Evolutionary conservation across 2,329 filamentous ascomycete genomes (phyloP).

Genomic region (Phialophora expanda): DNA sequence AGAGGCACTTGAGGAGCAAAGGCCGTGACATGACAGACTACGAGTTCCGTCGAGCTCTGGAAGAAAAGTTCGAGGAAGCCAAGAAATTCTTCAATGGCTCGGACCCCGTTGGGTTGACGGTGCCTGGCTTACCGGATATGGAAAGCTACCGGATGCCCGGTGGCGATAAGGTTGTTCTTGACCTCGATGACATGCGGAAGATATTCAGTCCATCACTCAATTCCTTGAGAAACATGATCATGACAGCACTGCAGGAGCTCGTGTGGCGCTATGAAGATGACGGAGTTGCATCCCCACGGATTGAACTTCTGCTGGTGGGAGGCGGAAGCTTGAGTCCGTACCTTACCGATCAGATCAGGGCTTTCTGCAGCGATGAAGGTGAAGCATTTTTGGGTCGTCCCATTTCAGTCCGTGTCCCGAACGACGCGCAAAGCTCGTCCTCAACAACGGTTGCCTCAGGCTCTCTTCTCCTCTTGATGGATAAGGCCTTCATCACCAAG

Average conservation of each 20-base stretch:
- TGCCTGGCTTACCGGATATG: constrained; percentile 9
- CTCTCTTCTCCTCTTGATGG: neutral
- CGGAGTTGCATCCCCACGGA: neutral
- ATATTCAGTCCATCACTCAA: neutral
- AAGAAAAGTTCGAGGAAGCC: constrained; percentile 11
- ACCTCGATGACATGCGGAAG: neutral
- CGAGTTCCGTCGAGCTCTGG: neutral
- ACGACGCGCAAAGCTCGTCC: neutral
- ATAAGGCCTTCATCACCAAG: constrained; percentile 5
- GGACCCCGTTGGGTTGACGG: neutral
- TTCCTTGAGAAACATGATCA: constrained; percentile 1
- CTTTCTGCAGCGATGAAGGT: neutral
- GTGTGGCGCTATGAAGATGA: neutral
- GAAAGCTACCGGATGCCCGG: neutral
- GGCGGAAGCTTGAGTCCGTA: constrained; percentile 12
- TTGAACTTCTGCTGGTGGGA: constrained; percentile 14
- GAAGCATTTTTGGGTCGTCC: neutral
- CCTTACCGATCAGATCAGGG: constrained; percentile 2
- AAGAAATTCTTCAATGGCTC: constrained; percentile 12
- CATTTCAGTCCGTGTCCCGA: neutral
- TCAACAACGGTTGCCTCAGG: neutral
- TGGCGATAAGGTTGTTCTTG: neutral
- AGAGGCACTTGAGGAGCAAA: neutral
- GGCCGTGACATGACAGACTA: neutral
- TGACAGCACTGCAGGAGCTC: neutral